A percentile compares a stretch with the other conserved stretches of the same genome.
Evolutionary conservation across 208 protist species (phyloP).

Genomic region (Wallacemonas sp.): DNA sequence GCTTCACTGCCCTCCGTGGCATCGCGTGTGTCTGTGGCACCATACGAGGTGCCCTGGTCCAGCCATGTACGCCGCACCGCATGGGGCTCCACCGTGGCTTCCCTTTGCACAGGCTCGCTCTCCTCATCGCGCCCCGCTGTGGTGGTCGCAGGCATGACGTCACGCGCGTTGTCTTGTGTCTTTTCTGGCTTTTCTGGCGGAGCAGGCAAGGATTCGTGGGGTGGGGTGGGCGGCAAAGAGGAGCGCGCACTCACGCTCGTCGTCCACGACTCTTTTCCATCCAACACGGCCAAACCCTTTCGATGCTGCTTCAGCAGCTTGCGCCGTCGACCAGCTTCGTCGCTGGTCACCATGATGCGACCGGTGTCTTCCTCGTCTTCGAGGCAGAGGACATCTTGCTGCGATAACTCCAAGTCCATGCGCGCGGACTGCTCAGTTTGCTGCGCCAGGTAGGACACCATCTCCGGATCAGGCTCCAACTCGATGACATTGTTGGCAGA

Average conservation of each 20-base stretch:
- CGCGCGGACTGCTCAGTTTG: constrained; percentile 6
- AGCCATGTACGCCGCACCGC: neutral
- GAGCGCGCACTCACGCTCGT: neutral
- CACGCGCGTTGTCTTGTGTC: no score
- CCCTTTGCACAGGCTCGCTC: neutral
- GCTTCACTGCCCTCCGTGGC: neutral
- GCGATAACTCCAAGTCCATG: neutral
- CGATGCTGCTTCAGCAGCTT: neutral
- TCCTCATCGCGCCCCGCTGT: neutral
- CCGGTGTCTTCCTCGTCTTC: constrained; percentile 31
- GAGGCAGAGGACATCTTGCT: constrained; percentile 10
- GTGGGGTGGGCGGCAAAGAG: neutral
- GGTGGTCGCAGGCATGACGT: neutral
- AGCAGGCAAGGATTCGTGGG: neutral
- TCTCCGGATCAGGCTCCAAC: constrained; percentile 7
- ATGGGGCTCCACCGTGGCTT: constrained; percentile 8
- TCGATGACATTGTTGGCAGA: constrained; percentile 3
- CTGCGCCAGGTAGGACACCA: neutral
- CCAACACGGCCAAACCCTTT: neutral
- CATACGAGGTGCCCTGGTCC: neutral
- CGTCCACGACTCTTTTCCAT: neutral
- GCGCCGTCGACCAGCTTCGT: constrained; percentile 23
- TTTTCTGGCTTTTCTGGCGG: neutral
- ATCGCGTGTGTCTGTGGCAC: neutral
- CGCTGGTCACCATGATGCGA: constrained; percentile 21